Conservation (phyloP, 495 filamentous ascomycete species). For the Penicillium coffeae region DNA sequence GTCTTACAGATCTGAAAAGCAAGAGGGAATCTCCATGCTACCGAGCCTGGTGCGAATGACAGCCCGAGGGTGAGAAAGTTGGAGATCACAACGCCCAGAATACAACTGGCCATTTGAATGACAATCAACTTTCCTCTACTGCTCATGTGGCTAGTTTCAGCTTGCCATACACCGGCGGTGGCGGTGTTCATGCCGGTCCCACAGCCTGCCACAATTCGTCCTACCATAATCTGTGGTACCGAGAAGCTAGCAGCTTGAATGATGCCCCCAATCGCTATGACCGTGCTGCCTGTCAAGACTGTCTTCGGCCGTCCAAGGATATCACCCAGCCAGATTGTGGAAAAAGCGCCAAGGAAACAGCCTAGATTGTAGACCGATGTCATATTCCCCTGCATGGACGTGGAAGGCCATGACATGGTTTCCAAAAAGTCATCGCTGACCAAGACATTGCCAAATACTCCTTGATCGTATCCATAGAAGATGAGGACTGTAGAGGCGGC, state of each 20-base stretch:
- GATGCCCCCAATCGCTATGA: constrained; percentile 55
- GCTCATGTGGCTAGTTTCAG: constrained; percentile 51
- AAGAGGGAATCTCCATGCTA: constrained; percentile 44
- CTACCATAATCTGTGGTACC: constrained; percentile 55
- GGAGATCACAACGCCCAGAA: constrained; percentile 30
- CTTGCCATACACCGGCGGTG: constrained; percentile 57
- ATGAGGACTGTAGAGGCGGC: constrained; percentile 5
- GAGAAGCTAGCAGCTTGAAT: constrained; percentile 51
- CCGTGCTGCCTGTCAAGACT: constrained; percentile 45
- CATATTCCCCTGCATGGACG: constrained; percentile 11
- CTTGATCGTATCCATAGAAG: constrained; percentile 18
- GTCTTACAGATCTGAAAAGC: too few species aligned
- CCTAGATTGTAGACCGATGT: constrained; percentile 53
- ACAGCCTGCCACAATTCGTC: constrained; percentile 32
- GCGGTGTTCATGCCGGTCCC: constrained; percentile 14
- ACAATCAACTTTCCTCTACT: constrained; percentile 55
- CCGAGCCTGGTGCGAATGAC: constrained; percentile 36
- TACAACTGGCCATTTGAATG: constrained; percentile 54
- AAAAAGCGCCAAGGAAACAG: constrained; percentile 51
- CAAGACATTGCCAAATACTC: constrained; percentile 10
- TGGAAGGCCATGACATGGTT: not conserved
- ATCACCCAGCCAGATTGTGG: constrained; percentile 48
- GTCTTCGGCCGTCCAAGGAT: constrained; percentile 50
- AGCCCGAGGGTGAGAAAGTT: constrained; percentile 15
- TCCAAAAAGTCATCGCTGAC: not conserved